Evolutionary conservation across 768 basidiomycete species (phyloP).

Genomic region (Pleurotus citrinopileatus): DNA sequence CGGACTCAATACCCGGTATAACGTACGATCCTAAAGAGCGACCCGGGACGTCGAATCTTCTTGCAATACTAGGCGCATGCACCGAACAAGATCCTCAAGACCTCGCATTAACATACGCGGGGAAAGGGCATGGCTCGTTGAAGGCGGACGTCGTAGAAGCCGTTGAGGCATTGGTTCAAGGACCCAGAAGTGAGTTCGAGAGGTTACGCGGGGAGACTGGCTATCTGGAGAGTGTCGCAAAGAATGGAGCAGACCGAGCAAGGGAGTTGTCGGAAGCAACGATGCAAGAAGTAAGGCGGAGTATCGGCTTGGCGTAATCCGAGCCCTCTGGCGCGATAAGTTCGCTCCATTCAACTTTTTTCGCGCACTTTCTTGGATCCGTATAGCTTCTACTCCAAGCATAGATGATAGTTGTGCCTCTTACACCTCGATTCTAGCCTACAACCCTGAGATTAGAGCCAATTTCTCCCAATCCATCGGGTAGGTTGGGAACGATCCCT

Average conservation of each 20-base stretch:
- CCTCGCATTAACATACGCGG: slow-evolving; percentile 50
- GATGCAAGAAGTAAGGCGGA: slow-evolving; percentile 62
- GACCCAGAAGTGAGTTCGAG: slow-evolving; percentile 69
- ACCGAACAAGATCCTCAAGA: slow-evolving; percentile 39
- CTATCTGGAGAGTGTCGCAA: slow-evolving; percentile 63
- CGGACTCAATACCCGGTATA: slow-evolving; percentile 74
- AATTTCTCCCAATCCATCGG: too few species aligned
- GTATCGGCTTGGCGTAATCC: slow-evolving; percentile 51
- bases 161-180: slow-evolving; percentile 61
- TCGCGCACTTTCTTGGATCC: too few species aligned
- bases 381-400: too few species aligned
- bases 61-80: slow-evolving; percentile 79
- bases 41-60: slow-evolving; percentile 81
- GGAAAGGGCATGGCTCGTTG: slow-evolving; percentile 59
- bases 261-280: slow-evolving; percentile 57
- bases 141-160: slow-evolving; percentile 77
- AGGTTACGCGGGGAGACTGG: slow-evolving; percentile 54
- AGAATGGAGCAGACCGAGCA: slow-evolving; percentile 62
- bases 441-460: too few species aligned
- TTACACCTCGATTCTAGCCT: too few species aligned
- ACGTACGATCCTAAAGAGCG: slow-evolving; percentile 79
- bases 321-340: neutral
- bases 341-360: too few species aligned
- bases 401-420: neutral
- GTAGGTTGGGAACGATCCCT: too few species aligned